phyloP scores from a whole-genome alignment of 768 basidiomycete species.

The Lyophyllum decastes region DNA sequence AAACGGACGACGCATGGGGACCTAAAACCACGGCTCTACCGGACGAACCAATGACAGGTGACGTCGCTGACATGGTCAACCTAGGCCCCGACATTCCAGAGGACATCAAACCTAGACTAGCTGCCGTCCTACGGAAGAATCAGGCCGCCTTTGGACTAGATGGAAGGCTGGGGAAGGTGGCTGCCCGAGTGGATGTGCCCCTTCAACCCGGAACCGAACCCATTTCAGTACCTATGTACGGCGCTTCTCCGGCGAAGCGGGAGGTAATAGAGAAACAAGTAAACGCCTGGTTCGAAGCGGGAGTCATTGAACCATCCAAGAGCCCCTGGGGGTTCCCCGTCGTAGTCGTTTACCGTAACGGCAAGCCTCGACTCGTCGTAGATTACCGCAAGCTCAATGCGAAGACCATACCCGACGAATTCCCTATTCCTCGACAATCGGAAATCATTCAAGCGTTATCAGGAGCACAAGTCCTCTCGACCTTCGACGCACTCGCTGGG shows the following conservation, averaged over 20 bases:
- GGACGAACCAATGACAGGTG: constrained; percentile 10
- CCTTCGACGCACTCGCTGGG: constrained; percentile 37
- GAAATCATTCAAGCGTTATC: constrained; percentile 29
- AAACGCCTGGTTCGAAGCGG: constrained; percentile 30
- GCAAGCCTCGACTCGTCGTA: constrained; percentile 36
- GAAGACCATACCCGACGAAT: constrained; percentile 22
- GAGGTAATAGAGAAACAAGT: constrained; percentile 30
- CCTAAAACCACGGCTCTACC: constrained; percentile 28
- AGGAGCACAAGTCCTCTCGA: constrained; percentile 31
- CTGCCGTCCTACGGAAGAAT: constrained; percentile 14
- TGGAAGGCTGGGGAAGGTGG: constrained; percentile 12
- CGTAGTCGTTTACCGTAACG: constrained; percentile 36
- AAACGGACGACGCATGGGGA: constrained; percentile 18
- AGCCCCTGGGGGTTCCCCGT: constrained; percentile 38
- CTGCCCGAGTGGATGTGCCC: constrained; percentile 22
- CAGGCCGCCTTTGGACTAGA: background rate
- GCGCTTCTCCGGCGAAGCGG: constrained; percentile 26
- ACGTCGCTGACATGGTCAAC: background rate
- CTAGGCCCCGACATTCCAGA: background rate
- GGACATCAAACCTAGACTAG: constrained; percentile 6
- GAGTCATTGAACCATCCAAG: constrained; percentile 38
- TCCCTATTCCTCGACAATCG: constrained; percentile 24
- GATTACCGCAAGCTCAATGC: constrained; percentile 30
- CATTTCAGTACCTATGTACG: constrained; percentile 26
- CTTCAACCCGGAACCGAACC: constrained; percentile 25